Evolutionary conservation across 176 grass and related monocot species (phyloP), one percentile per base, ranked within the genome.

Genomic region (Areca catechu): DNA sequence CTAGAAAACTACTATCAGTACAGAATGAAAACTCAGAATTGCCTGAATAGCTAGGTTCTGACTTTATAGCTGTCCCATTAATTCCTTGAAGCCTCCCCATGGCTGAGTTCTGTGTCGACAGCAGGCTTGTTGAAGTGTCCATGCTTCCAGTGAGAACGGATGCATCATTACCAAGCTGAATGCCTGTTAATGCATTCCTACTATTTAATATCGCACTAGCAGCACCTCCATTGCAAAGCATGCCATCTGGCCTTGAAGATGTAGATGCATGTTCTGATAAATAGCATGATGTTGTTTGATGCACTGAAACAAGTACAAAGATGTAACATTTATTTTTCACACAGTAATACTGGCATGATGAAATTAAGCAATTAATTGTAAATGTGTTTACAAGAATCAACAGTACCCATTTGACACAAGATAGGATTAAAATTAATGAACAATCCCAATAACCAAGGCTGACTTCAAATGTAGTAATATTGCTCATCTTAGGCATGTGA

Each of bases 41-140:
- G 71, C 69, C 69, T 1, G 74, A 79, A 73, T 83, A 92, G 69
- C 79, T 71, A 59, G 87, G 61, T 51, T 98, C 87, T 21, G 73
- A 79, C 82, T 98, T 98, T 66, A 92, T 79, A 68, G 68, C 47
- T 63, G 86, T 62, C 30, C 81, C 81, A 60, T 89, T 98, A 48
- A 65, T 70, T 60, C 81, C 81, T 79, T 74, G 73, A 74, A 85
- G 80, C 56, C 62, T 76, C 61, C 65, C 66, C 49, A 69, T 72
- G 65, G 73, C 77, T 22, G 77, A 75, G 73, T 65, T 82, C 54
- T 88, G 87, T 48, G 78, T 72, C 54, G 80, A 62, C 53, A 80
- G 34, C 60, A 92, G 74, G 62, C 58, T 83, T 65, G 67, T 17
- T 63, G 84, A 81, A 50, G 72, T 68, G 73, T 90, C 79, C 63